Evolutionary conservation across 2,329 filamentous ascomycete species (phyloP).

Genomic region (Purpureocillium lavendulum): DNA sequence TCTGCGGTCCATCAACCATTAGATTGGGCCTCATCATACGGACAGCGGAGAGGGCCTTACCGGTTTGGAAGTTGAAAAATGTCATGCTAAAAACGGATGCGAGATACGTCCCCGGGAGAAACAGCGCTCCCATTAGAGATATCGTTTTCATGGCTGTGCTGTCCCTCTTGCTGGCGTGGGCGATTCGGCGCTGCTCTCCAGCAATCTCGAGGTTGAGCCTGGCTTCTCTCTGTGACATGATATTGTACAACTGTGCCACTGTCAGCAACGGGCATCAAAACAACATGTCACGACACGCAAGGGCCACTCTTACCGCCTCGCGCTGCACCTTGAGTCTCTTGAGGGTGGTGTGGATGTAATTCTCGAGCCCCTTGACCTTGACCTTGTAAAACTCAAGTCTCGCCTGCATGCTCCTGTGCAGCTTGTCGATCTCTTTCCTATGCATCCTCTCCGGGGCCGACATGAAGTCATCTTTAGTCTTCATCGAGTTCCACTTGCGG

Average conservation of each 20-base stretch:
- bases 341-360: constrained; percentile 54
- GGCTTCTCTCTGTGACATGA: constrained; percentile 57
- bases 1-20: not conserved
- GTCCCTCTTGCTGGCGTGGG: constrained; percentile 52
- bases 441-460: constrained; percentile 18
- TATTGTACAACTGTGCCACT: constrained; percentile 48
- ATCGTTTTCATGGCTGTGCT: constrained; percentile 59
- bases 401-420: constrained; percentile 44
- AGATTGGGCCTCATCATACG: too few species aligned
- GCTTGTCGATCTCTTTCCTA: constrained; percentile 26
- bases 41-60: constrained; percentile 17
- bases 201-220: constrained; percentile 57
- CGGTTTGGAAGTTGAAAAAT: constrained; percentile 53
- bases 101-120: constrained; percentile 54
- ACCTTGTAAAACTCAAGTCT: constrained; percentile 51
- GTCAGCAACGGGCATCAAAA: not conserved
- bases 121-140: constrained; percentile 54
- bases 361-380: constrained; percentile 54
- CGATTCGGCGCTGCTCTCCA: constrained; percentile 49
- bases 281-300: not conserved
- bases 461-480: constrained; percentile 9
- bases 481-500: constrained; percentile 12
- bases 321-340: constrained; percentile 53
- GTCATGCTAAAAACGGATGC: constrained; percentile 59
- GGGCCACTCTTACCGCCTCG: constrained; percentile 39